phyloP scores from a whole-genome alignment of 177 flowering plant genomes.

The Vitis hybrid region DNA sequence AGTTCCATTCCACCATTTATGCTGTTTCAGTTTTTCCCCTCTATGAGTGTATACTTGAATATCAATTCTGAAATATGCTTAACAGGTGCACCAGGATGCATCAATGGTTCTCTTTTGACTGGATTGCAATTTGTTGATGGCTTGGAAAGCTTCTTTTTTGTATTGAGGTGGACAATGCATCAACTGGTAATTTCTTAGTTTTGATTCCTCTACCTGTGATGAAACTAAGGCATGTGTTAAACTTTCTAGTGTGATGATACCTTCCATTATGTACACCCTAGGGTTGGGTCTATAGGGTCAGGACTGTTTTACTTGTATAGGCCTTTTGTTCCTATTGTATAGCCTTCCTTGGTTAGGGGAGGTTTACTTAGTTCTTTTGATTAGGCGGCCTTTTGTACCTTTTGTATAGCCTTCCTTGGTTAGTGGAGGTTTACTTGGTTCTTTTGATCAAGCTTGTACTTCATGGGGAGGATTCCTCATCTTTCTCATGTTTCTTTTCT shows the following conservation, averaged over 20 bases:
- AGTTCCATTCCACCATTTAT: background rate
- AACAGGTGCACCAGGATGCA: conserved; percentile 95
- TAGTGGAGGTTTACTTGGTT: no score
- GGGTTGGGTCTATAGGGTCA: no score
- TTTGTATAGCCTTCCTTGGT: no score
- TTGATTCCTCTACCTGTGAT: background rate
- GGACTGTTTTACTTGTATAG: no score
- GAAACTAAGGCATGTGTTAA: background rate
- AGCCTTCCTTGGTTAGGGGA: no score
- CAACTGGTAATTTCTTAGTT: conserved; percentile 66
- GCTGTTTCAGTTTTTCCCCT: background rate
- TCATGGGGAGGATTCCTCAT: no score
- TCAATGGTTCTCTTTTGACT: conserved; percentile 83
- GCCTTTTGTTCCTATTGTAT: no score
- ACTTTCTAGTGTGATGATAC: background rate
- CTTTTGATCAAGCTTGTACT: no score
- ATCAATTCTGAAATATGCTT: conserved; percentile 16
- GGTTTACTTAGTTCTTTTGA: no score
- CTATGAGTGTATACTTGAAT: background rate
- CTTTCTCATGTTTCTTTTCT: no score
- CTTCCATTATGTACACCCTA: no score
- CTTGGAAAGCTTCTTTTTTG: conserved; percentile 75
- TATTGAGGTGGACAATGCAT: conserved; percentile 92
- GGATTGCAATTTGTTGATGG: conserved; percentile 91
- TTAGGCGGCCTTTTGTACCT: no score